Evolutionary conservation across 768 basidiomycete genomes (phyloP).

Genomic region (Russula vinacea): DNA sequence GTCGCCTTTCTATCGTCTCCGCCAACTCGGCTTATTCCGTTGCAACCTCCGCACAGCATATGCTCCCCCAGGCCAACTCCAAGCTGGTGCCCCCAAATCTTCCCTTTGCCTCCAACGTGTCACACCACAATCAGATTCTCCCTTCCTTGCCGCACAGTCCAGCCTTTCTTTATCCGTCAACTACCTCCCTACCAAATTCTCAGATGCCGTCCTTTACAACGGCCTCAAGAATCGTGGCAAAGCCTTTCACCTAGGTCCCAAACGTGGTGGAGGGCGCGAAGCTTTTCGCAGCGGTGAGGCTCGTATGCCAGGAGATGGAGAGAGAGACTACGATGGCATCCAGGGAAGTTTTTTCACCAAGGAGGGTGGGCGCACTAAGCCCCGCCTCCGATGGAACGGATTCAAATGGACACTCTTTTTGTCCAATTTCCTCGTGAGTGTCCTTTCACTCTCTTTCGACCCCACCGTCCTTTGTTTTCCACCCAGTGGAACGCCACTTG

Average conservation of each 20-base stretch:
- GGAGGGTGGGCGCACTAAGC: constrained; percentile 41
- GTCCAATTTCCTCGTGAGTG: constrained; percentile 55
- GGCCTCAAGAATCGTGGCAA: constrained; percentile 45
- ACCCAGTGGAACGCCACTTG: neutral
- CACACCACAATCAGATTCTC: constrained; percentile 32
- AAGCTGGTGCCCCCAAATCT: constrained; percentile 42
- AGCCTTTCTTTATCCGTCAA: constrained; percentile 55
- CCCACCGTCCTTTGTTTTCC: neutral
- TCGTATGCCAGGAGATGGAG: constrained; percentile 40
- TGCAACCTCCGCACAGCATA: constrained; percentile 49
- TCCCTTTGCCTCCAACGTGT: constrained; percentile 39
- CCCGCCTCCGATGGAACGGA: constrained; percentile 66
- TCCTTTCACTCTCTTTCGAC: neutral
- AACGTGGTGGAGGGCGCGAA: constrained; percentile 68
- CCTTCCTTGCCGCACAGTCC: constrained; percentile 30
- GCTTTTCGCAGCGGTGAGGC: constrained; percentile 45
- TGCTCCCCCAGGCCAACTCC: constrained; percentile 40
- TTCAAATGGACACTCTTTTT: constrained; percentile 82
- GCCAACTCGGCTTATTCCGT: constrained; percentile 46
- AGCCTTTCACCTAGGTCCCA: constrained; percentile 43
- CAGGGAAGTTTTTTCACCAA: constrained; percentile 41
- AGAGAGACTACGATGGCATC: constrained; percentile 42
- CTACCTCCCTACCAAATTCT: constrained; percentile 77
- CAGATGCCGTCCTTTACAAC: constrained; percentile 42
- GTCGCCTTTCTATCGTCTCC: constrained; percentile 39